phyloP scores from a whole-genome alignment of 345 rosid species.

The Hibiscus syriacus region DNA sequence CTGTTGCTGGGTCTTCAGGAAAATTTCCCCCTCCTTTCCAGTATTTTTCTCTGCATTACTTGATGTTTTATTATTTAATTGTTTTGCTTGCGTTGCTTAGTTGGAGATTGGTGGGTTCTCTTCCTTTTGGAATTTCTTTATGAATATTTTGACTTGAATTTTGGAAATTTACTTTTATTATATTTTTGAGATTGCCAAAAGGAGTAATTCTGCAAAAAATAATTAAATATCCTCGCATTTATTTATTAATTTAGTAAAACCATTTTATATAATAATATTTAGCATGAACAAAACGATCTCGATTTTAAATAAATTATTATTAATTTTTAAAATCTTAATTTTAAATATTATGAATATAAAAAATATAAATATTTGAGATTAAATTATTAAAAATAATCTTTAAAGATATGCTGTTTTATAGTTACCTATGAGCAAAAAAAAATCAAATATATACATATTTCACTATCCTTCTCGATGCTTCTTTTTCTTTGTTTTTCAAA shows the following conservation, averaged over 20 bases:
- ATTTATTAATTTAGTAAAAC: background rate
- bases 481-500: too few relatives aligned
- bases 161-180: background rate
- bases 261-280: background rate
- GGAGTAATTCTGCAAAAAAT: background rate
- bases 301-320: too few relatives aligned
- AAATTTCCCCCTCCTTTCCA: background rate
- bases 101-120: constrained; percentile 3
- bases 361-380: too few relatives aligned
- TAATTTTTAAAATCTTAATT: too few relatives aligned
- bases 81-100: background rate
- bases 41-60: too few relatives aligned
- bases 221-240: background rate
- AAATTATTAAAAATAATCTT: too few relatives aligned
- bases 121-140: constrained; percentile 9
- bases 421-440: too few relatives aligned
- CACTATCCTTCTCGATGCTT: too few relatives aligned
- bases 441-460: too few relatives aligned
- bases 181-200: background rate
- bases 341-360: too few relatives aligned
- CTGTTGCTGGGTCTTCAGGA: constrained; percentile 1
- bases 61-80: background rate
- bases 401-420: too few relatives aligned
- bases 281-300: too few relatives aligned
- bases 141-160: constrained; percentile 9